Conservation (phyloP, 2,329 filamentous ascomycete species). For the Ceratocystis alfenasii region DNA sequence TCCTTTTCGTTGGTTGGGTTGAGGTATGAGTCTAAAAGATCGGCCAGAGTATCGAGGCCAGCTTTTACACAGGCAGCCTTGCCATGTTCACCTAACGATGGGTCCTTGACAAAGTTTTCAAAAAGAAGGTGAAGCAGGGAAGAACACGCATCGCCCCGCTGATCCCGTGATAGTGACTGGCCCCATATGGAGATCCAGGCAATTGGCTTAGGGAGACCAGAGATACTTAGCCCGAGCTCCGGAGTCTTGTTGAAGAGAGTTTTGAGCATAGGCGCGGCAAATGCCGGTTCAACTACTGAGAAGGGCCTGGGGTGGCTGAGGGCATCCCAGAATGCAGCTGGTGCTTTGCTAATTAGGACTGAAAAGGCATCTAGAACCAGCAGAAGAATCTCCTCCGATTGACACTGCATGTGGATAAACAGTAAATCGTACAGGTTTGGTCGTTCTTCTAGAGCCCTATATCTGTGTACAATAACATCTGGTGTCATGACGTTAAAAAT, state of each 20-base stretch:
- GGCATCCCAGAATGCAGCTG: conserved; percentile 77
- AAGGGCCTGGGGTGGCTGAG: conserved; percentile 70
- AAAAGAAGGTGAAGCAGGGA: conserved; percentile 67
- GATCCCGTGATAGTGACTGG: conserved; percentile 60
- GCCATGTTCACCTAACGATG: conserved; percentile 43
- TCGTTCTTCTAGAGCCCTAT: conserved; percentile 68
- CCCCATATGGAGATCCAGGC: conserved; percentile 72
- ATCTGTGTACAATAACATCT: conserved; percentile 61
- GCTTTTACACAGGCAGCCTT: conserved; percentile 51
- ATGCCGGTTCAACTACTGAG: conserved; percentile 72
- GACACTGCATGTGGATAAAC: conserved; percentile 43
- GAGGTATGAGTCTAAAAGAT: conserved; percentile 46
- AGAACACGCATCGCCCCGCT: conserved; percentile 68
- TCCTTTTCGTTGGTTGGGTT: conserved; percentile 29
- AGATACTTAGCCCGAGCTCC: conserved; percentile 27
- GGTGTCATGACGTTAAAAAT: conserved; percentile 65
- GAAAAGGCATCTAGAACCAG: conserved; percentile 60
- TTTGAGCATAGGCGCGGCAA: conserved; percentile 56
- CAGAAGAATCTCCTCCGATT: conserved; percentile 48
- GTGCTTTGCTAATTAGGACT: conserved; percentile 59
- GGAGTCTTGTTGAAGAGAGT: conserved; percentile 50
- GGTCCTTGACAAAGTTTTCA: conserved; percentile 46
- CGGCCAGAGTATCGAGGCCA: conserved; percentile 48
- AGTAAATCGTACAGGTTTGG: conserved; percentile 55
- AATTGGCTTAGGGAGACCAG: conserved; percentile 45